Evolutionary conservation across 1,284 basidiomycete species (phyloP), one percentile per base, ranked within the genome.

Genomic region (Trichosporon sp.): DNA sequence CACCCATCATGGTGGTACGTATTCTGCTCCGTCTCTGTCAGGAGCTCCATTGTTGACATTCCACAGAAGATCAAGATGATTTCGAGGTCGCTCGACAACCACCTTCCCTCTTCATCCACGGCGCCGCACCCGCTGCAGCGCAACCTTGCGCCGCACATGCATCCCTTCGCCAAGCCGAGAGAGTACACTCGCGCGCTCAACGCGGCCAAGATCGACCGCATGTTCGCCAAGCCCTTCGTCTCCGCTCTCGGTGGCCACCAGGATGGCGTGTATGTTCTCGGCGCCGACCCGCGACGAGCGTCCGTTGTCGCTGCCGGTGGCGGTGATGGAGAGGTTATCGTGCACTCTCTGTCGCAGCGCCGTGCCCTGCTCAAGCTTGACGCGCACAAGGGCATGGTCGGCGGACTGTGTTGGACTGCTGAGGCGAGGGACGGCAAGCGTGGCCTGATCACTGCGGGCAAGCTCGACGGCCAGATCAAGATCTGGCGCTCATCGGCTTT

Each of bases 151-250:
- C 94, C 95, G 0, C 83, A 92, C 21, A 87, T 94, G 80, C 95
- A 99, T 76, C 96, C 95, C 0, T 98, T 99, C 78, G 85, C 92
- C 3, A 88, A 91, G 54, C 90, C 93, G 13, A 83, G 96, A 66
- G 95, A 99, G 82, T 92, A 96, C 59, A 94, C 89, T 21, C 87
- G 96, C 64, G 96, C 96, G 2, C 79, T 99, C 57, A 96, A 94
- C 66, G 95, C 95, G 0, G 90, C 90, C 23, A 99, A 99, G 82
- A 89, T 99, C 83, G 95, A 98, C 65, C 84, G 92, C 60, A 92
- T 99, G 82, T 98, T 98, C 77, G 89, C 95, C 27, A 98, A 96
- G 77, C 96, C 96, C 0, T 99, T 99, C 72, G 85, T 99, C 8
- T 92, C 87, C 31, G 86, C 88, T 60, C 79, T 99, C 54, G 95